Conservation (phyloP, 805 yeast species). For the Naumovozyma dairenensis region DNA sequence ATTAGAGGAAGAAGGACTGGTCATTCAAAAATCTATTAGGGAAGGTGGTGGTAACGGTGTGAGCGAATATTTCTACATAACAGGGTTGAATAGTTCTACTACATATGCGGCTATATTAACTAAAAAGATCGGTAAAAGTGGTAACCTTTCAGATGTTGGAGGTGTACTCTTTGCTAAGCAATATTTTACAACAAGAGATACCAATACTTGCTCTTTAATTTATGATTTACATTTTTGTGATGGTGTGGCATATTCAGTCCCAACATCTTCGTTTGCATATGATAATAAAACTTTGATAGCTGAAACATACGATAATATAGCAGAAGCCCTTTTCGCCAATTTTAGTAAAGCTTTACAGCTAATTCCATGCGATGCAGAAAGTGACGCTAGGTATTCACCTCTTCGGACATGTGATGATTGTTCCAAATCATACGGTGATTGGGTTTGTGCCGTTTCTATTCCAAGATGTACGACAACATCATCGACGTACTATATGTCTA, state of each 20-base stretch:
- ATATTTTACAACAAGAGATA: conserved; percentile 44
- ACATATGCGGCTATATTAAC: conserved; percentile 56
- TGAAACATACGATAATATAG: conserved; percentile 52
- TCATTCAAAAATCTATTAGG: conserved; percentile 24
- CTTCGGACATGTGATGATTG: conserved; percentile 67
- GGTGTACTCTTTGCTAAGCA: conserved; percentile 55
- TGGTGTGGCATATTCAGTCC: conserved; percentile 82
- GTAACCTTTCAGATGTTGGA: conserved; percentile 34
- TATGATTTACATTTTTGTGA: conserved; percentile 69
- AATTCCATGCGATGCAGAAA: conserved; percentile 60
- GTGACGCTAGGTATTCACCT: conserved; percentile 64
- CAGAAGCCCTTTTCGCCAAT: conserved; percentile 45
- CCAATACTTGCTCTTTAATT: conserved; percentile 59
- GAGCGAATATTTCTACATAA: conserved; percentile 53
- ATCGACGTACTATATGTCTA: conserved; percentile 34
- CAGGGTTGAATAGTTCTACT: conserved; percentile 51
- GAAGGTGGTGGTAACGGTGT: conserved; percentile 39
- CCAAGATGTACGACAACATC: conserved; percentile 68
- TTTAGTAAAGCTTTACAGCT: conserved; percentile 71
- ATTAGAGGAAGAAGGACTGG: conserved; percentile 11
- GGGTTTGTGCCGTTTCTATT: conserved; percentile 84
- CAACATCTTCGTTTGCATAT: conserved; percentile 36
- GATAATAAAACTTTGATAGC: conserved; percentile 31
- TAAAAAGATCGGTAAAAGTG: conserved; percentile 31
- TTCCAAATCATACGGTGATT: conserved; percentile 55